Evolutionary conservation across 495 filamentous ascomycete species (phyloP).

Genomic region (Jackrogersella minutella): DNA sequence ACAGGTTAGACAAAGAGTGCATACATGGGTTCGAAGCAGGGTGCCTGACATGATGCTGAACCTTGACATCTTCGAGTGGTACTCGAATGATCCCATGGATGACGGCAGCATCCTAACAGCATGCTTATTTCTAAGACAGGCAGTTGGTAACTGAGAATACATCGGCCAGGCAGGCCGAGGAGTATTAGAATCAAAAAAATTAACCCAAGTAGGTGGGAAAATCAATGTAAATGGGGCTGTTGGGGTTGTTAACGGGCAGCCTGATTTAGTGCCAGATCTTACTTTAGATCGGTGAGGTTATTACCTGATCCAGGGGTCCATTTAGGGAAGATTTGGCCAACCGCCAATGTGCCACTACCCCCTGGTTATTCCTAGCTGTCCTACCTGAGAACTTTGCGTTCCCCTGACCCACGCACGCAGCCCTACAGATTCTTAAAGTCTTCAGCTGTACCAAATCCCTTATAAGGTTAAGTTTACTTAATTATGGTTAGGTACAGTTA

Average conservation of each 20-base stretch:
- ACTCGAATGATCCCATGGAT: neutral
- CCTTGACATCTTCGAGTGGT: neutral
- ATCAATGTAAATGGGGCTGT: too few relatives aligned
- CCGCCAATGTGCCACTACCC: neutral
- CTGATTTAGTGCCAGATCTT: conserved; percentile 21
- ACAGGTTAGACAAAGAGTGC: conserved; percentile 1
- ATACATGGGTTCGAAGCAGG: neutral
- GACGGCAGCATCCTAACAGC: neutral
- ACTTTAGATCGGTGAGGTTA: neutral
- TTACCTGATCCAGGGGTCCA: neutral
- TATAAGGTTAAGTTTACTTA: too few relatives aligned
- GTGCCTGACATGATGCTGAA: conserved; percentile 26
- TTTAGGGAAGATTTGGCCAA: neutral
- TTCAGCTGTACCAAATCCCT: neutral
- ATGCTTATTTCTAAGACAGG: neutral
- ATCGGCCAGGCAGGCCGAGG: too few relatives aligned
- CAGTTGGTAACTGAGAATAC: too few relatives aligned
- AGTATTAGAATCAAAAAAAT: too few relatives aligned
- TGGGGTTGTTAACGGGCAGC: neutral
- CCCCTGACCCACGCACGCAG: too few relatives aligned
- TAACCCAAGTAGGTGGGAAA: too few relatives aligned
- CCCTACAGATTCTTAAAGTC: neutral
- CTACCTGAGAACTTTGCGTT: too few relatives aligned
- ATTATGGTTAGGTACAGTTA: neutral
- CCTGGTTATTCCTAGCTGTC: neutral